Evolutionary conservation across 2,329 filamentous ascomycete species (phyloP).

Genomic region (Volutella citrinella): DNA sequence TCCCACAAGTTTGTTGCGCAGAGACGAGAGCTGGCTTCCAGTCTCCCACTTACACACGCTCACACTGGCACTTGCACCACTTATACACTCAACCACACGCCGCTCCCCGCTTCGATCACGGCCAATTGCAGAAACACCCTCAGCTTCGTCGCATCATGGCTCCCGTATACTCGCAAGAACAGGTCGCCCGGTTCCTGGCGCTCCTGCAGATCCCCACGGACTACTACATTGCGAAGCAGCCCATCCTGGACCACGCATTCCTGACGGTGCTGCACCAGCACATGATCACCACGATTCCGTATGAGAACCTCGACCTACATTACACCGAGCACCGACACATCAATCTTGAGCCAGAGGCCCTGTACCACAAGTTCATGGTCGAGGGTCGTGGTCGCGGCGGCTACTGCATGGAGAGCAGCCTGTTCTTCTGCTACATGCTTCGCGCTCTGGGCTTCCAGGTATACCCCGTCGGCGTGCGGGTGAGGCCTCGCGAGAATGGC

Average conservation of each 20-base stretch:
- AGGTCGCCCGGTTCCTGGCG: conserved; percentile 27
- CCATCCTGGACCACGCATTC: conserved; percentile 28
- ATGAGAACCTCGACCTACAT: conserved; percentile 55
- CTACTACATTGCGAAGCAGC: conserved; percentile 24
- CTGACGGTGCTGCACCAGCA: conserved; percentile 39
- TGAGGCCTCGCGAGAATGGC: conserved; percentile 36
- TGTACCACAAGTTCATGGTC: conserved; percentile 49
- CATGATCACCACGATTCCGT: conserved; percentile 51
- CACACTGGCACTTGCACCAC: no score
- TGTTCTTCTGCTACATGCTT: conserved; percentile 53
- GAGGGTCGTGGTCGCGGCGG: conserved; percentile 46
- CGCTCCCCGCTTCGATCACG: no score
- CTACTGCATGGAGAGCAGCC: conserved; percentile 59
- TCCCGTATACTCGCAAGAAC: conserved; percentile 24
- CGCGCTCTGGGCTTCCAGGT: conserved; percentile 49
- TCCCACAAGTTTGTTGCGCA: no score
- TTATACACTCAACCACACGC: no score
- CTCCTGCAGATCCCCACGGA: conserved; percentile 25
- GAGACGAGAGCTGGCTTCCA: no score
- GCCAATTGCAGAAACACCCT: no score
- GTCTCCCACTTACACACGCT: no score
- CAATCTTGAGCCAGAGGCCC: conserved; percentile 41
- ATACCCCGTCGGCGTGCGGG: conserved; percentile 55
- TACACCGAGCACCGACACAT: conserved; percentile 41
- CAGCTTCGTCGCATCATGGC: no score